Evolutionary conservation across 148 eudicot species (phyloP).

Genomic region (Selenicereus undatus): DNA sequence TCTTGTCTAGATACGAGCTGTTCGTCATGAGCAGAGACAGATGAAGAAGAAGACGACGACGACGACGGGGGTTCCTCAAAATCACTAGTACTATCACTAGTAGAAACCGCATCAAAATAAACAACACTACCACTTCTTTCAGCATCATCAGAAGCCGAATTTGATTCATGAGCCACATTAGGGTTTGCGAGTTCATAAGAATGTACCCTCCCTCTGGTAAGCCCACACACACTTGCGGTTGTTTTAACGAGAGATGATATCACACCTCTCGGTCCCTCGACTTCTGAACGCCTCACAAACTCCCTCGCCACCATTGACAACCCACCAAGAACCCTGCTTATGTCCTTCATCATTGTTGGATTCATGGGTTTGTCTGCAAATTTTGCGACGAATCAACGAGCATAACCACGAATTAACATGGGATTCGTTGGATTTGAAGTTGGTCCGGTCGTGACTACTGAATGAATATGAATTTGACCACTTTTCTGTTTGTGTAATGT

Average conservation of each 20-base stretch:
- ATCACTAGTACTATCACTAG: background rate
- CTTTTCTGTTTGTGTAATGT: background rate
- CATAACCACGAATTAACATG: no score
- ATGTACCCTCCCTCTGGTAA: constrained; percentile 64
- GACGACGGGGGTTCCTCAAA: background rate
- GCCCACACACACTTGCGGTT: constrained; percentile 57
- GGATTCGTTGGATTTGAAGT: background rate
- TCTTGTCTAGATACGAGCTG: background rate
- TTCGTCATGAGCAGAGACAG: background rate
- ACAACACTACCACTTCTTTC: constrained; percentile 34
- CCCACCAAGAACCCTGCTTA: constrained; percentile 57
- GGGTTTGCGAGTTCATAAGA: constrained; percentile 18
- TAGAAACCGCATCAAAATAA: constrained; percentile 24
- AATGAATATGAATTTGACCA: background rate
- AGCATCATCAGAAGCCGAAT: background rate
- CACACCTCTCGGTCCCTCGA: constrained; percentile 17
- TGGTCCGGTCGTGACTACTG: no score
- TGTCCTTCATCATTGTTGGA: constrained; percentile 35
- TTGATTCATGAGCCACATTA: background rate
- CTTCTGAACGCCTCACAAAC: constrained; percentile 30
- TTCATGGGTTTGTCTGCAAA: background rate
- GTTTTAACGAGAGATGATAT: constrained; percentile 44
- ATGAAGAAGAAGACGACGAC: background rate
- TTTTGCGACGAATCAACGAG: background rate
- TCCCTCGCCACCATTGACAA: constrained; percentile 63